Base-by-base conservation (phyloP, 2,329 filamentous ascomycete genomes). In the Fusarium virguliforme region DNA sequence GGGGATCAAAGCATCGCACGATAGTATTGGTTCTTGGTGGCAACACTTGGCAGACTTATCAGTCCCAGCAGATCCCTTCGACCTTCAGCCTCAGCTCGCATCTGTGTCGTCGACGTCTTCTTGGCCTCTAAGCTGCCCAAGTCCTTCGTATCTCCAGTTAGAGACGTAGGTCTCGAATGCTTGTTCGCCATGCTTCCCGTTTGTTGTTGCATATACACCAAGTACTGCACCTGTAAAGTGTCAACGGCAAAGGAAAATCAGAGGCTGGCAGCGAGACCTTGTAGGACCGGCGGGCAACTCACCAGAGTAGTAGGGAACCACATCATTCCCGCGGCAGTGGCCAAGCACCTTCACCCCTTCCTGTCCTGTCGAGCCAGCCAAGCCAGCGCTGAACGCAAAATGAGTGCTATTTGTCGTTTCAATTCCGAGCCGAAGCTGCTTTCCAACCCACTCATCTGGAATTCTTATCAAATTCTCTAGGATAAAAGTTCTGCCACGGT, bases 161-260 rank as follows among this genome's bases (percentile, higher is more conserved):
- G 79, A 82, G 46, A 88, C 75, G 72, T 86, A 87, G 4, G 83
- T 84, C 7, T 67, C 50, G 38, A 67, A 68, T n/a, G 82, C 79
- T 32, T 82, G 81, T 4, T 73, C 80, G 1, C 81, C 83, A n/a
- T 80, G 75, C 4, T 81, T 81, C 0, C 85, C 86, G 68, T 89
- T 89, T 22, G 78, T 85, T 5, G 87, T 88, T 40, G 83, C 83
- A 73, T 88, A 89, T 0, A 84, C 80, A 0, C 86, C 87, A 0
- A 89, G 61, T 10, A 89, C 76, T 1, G 83, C 82, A 1, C 86
- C 86, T 81, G 13, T 1, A 1, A 9, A 2, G 43, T 34, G 41
- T 62, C 18, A 65, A 15, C 2, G n/a, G n/a, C 7, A n/a, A 3
- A 10, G 0, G 6, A 28, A 9, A 48, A 10, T 1, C 3, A 18